Evolutionary conservation across 2,329 filamentous ascomycete genomes (phyloP).

Genomic region (Ambrosiella cleistominuta): DNA sequence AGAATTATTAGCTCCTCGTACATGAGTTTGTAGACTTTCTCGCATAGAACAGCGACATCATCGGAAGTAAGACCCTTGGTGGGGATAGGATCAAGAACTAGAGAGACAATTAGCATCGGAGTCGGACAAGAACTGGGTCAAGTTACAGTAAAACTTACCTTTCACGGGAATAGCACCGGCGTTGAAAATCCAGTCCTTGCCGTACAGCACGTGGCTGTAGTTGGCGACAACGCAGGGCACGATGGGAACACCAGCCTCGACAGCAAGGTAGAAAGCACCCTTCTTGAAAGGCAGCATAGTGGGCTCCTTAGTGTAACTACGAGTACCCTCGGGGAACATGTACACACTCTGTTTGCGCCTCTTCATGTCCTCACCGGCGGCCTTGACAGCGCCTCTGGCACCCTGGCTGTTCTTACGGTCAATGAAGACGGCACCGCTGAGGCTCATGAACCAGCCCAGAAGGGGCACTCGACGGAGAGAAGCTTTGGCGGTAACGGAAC

Average conservation of each 20-base stretch:
- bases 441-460: slow-evolving; percentile 83
- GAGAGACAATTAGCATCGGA: slow-evolving; percentile 6
- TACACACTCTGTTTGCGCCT: slow-evolving; percentile 56
- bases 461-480: slow-evolving; percentile 64
- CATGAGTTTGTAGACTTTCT: slow-evolving; percentile 57
- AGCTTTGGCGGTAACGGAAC: slow-evolving; percentile 82
- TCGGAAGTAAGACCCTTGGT: slow-evolving; percentile 55
- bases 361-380: slow-evolving; percentile 66
- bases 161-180: slow-evolving; percentile 57
- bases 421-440: slow-evolving; percentile 87
- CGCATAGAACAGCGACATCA: slow-evolving; percentile 60
- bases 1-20: slow-evolving; percentile 43
- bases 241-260: slow-evolving; percentile 85
- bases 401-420: slow-evolving; percentile 72
- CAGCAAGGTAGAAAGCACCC: slow-evolving; percentile 87
- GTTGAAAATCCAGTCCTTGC: slow-evolving; percentile 47
- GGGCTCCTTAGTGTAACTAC: slow-evolving; percentile 71
- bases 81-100: slow-evolving; percentile 64
- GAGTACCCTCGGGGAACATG: slow-evolving; percentile 84
- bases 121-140: not conserved
- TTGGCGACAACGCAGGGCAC: slow-evolving; percentile 71
- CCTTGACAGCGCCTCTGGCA: slow-evolving; percentile 69
- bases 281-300: slow-evolving; percentile 93
- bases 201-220: slow-evolving; percentile 55
- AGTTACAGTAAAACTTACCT: slow-evolving; percentile 30